Evolutionary conservation across 2,329 filamentous ascomycete genomes (phyloP), one percentile per base, ranked within the genome.

Genomic region (Pyrenophora tritici-repentis): DNA sequence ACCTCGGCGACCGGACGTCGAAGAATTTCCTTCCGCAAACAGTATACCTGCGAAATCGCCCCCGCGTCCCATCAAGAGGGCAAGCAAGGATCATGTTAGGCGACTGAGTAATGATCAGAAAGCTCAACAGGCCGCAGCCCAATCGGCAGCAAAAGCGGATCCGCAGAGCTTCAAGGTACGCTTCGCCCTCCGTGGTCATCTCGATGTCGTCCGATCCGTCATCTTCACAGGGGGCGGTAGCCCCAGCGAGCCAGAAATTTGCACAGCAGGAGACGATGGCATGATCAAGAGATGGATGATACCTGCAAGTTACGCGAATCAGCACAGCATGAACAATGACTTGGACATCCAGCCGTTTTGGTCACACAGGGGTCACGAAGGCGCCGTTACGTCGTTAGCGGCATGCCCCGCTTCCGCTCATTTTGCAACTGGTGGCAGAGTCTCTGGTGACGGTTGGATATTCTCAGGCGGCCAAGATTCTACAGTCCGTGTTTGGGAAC

Each of bases 251-350:
- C 94, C 94, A 1, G 94, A 99, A 73, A 93, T 99, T 46, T 97
- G 93, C 75, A 99, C 93, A 3, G 91, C 90, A 42, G 91, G 93
- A 48, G 94, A 99, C 66, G 94, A 99, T 71, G 93, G 93, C 50
- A 89, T 93, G 64, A 89, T 99, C 72, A 99, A 99, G 75, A 86
- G 94, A 44, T 99, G 96, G 87, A 92, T 96, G 65, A 91, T 99
- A 53, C 94, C 94, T 8, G 84, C 85, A 14, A 87, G 89, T 35
- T 89, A 92, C 59, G 88, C 88, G 48, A 83, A 77, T 44, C 54
- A 83, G 79, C 59, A 82, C 81, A 16, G 81, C 50, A 81, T 84
- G 13, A 83, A 83, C 42, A 90, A 86, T 22, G 94, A 97, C 71
- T 82, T 97, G 18, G 94, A 99, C 69, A 91, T 97, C 8, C 86